Evolutionary conservation across 2,329 filamentous ascomycete genomes (phyloP).

Genomic region (Emergomyces orientalis): DNA sequence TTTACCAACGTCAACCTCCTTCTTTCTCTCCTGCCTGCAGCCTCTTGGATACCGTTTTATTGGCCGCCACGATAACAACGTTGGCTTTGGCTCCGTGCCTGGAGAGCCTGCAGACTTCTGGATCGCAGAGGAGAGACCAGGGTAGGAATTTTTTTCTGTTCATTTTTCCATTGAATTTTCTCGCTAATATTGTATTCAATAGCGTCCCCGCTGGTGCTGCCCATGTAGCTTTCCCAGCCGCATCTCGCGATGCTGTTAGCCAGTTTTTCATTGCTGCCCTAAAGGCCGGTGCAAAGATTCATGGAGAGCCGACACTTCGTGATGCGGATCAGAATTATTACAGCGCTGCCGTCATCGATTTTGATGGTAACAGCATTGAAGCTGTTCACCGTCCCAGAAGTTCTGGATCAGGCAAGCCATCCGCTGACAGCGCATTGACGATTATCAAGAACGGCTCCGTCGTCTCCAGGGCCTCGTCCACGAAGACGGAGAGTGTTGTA

Average conservation of each 20-base stretch:
- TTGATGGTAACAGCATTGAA: slow-evolving; percentile 78
- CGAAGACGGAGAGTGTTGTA: slow-evolving; percentile 26
- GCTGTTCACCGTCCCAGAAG: slow-evolving; percentile 49
- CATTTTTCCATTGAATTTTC: not conserved
- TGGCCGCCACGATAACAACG: slow-evolving; percentile 50
- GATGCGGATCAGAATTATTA: slow-evolving; percentile 48
- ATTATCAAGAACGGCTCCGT: slow-evolving; percentile 32
- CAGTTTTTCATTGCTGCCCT: slow-evolving; percentile 63
- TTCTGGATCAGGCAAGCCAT: slow-evolving; percentile 23
- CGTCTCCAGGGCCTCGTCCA: slow-evolving; percentile 26
- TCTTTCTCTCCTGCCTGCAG: slow-evolving; percentile 70
- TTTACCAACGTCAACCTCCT: slow-evolving; percentile 69
- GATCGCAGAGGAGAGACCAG: slow-evolving; percentile 51
- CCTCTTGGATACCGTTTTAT: slow-evolving; percentile 68
- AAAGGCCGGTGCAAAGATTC: slow-evolving; percentile 53
- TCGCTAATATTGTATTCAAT: slow-evolving; percentile 20
- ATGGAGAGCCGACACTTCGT: slow-evolving; percentile 47
- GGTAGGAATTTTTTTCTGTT: slow-evolving; percentile 30
- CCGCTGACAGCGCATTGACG: slow-evolving; percentile 23
- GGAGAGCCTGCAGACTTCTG: slow-evolving; percentile 51
- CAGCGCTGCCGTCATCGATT: slow-evolving; percentile 59
- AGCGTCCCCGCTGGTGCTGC: slow-evolving; percentile 45
- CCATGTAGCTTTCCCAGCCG: slow-evolving; percentile 60
- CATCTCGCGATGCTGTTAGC: slow-evolving; percentile 55
- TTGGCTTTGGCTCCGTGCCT: slow-evolving; percentile 51